Evolutionary conservation across 2,329 filamentous ascomycete species (phyloP).

Genomic region (Sporothrix sp.): DNA sequence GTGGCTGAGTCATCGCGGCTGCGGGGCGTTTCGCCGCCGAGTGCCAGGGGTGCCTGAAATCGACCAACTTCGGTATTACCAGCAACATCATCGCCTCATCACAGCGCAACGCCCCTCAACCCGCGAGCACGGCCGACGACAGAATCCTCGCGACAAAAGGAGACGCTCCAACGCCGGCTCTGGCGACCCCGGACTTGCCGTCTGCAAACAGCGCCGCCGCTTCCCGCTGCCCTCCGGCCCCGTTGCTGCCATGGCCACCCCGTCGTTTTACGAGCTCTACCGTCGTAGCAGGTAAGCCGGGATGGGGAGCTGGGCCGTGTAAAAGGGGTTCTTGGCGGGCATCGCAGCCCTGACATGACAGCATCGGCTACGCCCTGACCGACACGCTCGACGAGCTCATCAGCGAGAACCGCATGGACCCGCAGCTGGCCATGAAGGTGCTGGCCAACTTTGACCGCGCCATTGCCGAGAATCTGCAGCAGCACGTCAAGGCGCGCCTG

Average conservation of each 20-base stretch:
- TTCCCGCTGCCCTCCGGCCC: too few relatives aligned
- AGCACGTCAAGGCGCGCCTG: conserved; percentile 83
- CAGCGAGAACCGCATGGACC: conserved; percentile 88
- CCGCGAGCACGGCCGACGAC: neutral
- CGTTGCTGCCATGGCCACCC: conserved; percentile 23
- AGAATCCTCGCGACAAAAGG: too few relatives aligned
- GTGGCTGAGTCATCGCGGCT: conserved; percentile 5
- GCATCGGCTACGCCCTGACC: conserved; percentile 85
- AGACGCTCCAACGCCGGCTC: neutral
- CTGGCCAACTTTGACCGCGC: conserved; percentile 90
- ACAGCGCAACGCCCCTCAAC: conserved; percentile 1
- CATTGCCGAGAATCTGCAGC: conserved; percentile 81
- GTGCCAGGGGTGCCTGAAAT: neutral
- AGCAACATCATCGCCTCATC: too few relatives aligned
- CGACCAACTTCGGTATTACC: neutral
- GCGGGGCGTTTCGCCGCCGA: neutral
- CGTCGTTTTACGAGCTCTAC: conserved; percentile 86
- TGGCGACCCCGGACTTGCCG: too few relatives aligned
- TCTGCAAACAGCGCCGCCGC: too few relatives aligned
- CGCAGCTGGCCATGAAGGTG: conserved; percentile 97
- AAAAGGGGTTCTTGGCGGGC: too few relatives aligned
- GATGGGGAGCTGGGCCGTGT: too few relatives aligned
- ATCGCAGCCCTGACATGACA: conserved; percentile 31
- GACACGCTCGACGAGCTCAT: conserved; percentile 97
- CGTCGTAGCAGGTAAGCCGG: conserved; percentile 80